Evolutionary conservation across 495 filamentous ascomycete genomes (phyloP).

Genomic region (Lichenothelia convexa): DNA sequence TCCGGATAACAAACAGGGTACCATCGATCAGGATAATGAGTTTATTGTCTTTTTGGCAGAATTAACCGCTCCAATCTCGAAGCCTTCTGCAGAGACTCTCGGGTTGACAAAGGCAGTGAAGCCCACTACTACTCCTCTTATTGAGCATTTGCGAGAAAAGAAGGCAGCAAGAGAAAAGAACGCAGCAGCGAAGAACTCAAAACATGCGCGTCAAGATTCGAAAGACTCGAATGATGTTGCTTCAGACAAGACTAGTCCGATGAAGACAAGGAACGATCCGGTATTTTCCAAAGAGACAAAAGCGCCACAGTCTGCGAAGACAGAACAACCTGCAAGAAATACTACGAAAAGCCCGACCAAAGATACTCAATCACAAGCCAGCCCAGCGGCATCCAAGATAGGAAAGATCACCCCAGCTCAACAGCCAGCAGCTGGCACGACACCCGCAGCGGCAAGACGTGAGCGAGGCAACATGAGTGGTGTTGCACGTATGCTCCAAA

Average conservation of each 20-base stretch:
- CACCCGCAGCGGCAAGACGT: slow-evolving; percentile 32
- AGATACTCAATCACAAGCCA: too few species aligned
- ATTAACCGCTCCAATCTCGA: slow-evolving; percentile 57
- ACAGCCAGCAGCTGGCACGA: slow-evolving; percentile 17
- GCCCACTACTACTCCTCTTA: slow-evolving; percentile 65
- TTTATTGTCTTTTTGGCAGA: slow-evolving; percentile 85
- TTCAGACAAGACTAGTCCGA: slow-evolving; percentile 29
- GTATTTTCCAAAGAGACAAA: slow-evolving; percentile 25
- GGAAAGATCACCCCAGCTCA: slow-evolving; percentile 20
- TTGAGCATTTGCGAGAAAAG: slow-evolving; percentile 79
- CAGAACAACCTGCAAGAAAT: too few species aligned
- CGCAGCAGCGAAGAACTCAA: slow-evolving; percentile 26
- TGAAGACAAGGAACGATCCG: slow-evolving; percentile 14
- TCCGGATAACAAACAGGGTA: slow-evolving; percentile 72
- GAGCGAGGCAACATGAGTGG: slow-evolving; percentile 55
- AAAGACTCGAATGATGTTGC: slow-evolving; percentile 42
- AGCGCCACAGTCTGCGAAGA: too few species aligned
- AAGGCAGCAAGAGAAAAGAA: slow-evolving; percentile 73
- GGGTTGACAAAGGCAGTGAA: slow-evolving; percentile 38
- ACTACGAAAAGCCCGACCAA: too few species aligned
- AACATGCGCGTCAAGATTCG: slow-evolving; percentile 23
- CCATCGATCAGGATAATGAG: slow-evolving; percentile 87
- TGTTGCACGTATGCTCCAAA: slow-evolving; percentile 72
- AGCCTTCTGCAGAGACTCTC: slow-evolving; percentile 24
- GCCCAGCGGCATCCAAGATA: slow-evolving; percentile 11